phyloP scores from a whole-genome alignment of 2,329 filamentous ascomycete species.

The Cladophialophora yegresii region DNA sequence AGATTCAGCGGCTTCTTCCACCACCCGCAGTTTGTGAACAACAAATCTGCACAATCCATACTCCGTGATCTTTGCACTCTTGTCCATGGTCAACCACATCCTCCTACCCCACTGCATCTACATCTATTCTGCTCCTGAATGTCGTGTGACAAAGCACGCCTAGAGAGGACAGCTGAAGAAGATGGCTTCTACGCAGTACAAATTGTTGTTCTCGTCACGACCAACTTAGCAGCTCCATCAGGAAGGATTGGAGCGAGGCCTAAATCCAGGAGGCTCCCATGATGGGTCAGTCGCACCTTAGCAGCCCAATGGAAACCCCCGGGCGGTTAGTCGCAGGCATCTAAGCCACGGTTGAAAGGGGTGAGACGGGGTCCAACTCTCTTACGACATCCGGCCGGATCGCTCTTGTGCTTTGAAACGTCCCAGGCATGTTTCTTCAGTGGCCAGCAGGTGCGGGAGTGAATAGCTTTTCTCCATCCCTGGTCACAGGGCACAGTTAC shows the following conservation, averaged over 20 bases:
- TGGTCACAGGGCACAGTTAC: constrained; percentile 3
- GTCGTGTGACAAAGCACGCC: constrained; percentile 3
- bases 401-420: not conserved
- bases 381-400: constrained; percentile 9
- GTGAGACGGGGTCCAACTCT: constrained; percentile 4
- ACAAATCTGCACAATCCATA: too few relatives aligned
- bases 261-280: not conserved
- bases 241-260: constrained; percentile 14
- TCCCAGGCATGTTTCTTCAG: constrained; percentile 1
- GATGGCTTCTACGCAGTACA: too few relatives aligned
- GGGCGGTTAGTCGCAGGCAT: not conserved
- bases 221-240: constrained; percentile 5
- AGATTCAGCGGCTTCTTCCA: not conserved
- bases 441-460: constrained; percentile 10
- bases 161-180: not conserved
- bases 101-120: not conserved
- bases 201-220: constrained; percentile 5
- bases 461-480: not conserved
- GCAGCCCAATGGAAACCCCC: not conserved
- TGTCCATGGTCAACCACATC: not conserved
- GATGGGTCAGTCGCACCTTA: constrained; percentile 10
- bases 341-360: constrained; percentile 14
- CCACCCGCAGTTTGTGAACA: too few relatives aligned
- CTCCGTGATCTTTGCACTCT: not conserved
- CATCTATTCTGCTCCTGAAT: not conserved